phyloP scores from a whole-genome alignment of 345 rosid genomes.

The Brassica rapa region DNA sequence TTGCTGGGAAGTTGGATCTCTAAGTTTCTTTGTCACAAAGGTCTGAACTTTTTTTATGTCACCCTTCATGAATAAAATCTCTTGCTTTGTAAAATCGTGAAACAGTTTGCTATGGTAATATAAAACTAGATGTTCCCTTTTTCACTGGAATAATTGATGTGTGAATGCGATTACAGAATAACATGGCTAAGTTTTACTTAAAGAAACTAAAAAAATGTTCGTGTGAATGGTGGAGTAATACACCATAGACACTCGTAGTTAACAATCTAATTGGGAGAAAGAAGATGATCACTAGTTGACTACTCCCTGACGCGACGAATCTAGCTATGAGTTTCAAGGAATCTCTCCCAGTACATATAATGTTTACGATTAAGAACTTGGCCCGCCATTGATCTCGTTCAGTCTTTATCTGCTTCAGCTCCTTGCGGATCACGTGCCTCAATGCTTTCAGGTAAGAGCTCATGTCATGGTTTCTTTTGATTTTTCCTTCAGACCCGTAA shows the following conservation, averaged over 20 bases:
- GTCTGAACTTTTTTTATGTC: constrained; percentile 15
- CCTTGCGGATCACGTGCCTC: constrained; percentile 63
- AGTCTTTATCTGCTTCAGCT: constrained; percentile 61
- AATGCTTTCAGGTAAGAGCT: constrained; percentile 74
- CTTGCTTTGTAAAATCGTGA: constrained; percentile 8
- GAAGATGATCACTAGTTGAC: constrained; percentile 71
- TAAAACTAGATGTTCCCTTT: not conserved
- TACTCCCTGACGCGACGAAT: constrained; percentile 66
- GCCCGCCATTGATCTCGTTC: constrained; percentile 49
- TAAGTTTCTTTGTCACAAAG: constrained; percentile 33
- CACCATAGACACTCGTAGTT: constrained; percentile 48
- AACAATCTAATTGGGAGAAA: constrained; percentile 63
- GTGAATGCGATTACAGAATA: constrained; percentile 9
- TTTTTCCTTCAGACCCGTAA: constrained; percentile 84
- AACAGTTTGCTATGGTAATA: constrained; percentile 3
- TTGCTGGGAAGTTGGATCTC: constrained; percentile 86
- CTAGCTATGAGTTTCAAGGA: constrained; percentile 61
- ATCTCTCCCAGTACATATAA: constrained; percentile 60
- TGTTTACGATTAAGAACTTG: constrained; percentile 52
- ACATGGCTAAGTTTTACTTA: constrained; percentile 26
- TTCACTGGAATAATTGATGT: not conserved
- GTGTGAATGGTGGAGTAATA: constrained; percentile 41
- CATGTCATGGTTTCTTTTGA: constrained; percentile 92
- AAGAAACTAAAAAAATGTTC: constrained; percentile 34
- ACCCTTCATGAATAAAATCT: constrained; percentile 18